Evolutionary conservation across 2,329 filamentous ascomycete species (phyloP).

Genomic region (Colletotrichum phormii): DNA sequence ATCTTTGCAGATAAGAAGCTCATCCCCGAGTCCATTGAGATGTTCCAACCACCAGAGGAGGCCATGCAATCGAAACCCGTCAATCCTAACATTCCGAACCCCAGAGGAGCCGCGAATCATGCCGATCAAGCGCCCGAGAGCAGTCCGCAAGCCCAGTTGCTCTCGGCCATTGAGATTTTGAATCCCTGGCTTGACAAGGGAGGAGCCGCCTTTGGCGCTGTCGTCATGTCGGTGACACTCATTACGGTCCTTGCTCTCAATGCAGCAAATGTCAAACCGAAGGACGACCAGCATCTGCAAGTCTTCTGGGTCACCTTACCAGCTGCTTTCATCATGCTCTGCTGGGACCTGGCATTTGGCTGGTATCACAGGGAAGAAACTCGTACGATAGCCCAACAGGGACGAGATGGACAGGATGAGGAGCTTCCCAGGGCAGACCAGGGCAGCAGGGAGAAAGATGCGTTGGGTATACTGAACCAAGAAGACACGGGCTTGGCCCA

Average conservation of each 20-base stretch:
- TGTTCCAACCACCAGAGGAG: constrained; percentile 74
- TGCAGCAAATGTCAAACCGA: constrained; percentile 63
- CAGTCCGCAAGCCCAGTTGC: neutral
- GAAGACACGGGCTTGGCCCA: neutral
- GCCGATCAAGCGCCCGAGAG: constrained; percentile 57
- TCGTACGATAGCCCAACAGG: constrained; percentile 65
- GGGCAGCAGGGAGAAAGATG: neutral
- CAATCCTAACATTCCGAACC: constrained; percentile 79
- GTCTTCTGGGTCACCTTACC: constrained; percentile 79
- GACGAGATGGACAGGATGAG: constrained; percentile 55
- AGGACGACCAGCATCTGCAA: constrained; percentile 55
- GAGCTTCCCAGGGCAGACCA: neutral
- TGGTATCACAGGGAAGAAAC: constrained; percentile 74
- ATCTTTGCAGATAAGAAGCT: constrained; percentile 73
- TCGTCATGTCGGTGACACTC: constrained; percentile 75
- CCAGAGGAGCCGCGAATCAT: constrained; percentile 65
- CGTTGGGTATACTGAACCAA: neutral
- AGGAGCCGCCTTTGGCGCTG: constrained; percentile 72
- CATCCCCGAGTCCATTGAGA: constrained; percentile 74
- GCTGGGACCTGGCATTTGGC: constrained; percentile 73
- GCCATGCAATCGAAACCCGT: constrained; percentile 67
- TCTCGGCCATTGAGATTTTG: constrained; percentile 67
- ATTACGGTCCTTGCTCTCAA: constrained; percentile 75
- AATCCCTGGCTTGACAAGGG: constrained; percentile 78
- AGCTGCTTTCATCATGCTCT: constrained; percentile 75